phyloP scores from a whole-genome alignment of 306 rosid species.

The Fragaria vesca region DNA sequence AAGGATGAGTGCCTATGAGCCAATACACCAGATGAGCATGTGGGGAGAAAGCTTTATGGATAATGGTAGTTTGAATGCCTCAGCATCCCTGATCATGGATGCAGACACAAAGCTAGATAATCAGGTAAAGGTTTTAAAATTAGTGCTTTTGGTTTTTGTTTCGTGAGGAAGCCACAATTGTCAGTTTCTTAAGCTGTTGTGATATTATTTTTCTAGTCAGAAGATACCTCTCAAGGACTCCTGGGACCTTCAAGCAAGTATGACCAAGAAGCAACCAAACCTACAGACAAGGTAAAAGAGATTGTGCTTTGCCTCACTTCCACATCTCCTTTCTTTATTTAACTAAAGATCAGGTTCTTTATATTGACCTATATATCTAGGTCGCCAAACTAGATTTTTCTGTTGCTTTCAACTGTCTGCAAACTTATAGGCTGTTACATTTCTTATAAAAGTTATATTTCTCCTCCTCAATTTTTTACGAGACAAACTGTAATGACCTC shows the following conservation, averaged over 20 bases:
- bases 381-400: not conserved
- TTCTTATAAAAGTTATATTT: not conserved
- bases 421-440: not conserved
- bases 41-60: conserved; percentile 77
- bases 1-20: conserved; percentile 74
- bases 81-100: conserved; percentile 51
- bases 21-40: conserved; percentile 71
- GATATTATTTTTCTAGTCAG: conserved; percentile 35
- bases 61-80: conserved; percentile 42
- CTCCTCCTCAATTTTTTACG: not conserved
- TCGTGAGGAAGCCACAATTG: conserved; percentile 1
- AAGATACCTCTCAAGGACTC: conserved; percentile 48
- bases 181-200: conserved; percentile 18
- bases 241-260: conserved; percentile 34
- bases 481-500: not conserved
- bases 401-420: not conserved
- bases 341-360: conserved; percentile 1
- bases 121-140: conserved; percentile 45
- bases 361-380: not conserved
- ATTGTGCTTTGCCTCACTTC: not conserved
- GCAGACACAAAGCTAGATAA: conserved; percentile 47
- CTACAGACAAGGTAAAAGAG: conserved; percentile 41
- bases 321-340: conserved; percentile 1
- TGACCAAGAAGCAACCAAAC: conserved; percentile 49
- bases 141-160: conserved; percentile 22